phyloP scores from a whole-genome alignment of 495 filamentous ascomycete species.

The Penicillium angulare region DNA sequence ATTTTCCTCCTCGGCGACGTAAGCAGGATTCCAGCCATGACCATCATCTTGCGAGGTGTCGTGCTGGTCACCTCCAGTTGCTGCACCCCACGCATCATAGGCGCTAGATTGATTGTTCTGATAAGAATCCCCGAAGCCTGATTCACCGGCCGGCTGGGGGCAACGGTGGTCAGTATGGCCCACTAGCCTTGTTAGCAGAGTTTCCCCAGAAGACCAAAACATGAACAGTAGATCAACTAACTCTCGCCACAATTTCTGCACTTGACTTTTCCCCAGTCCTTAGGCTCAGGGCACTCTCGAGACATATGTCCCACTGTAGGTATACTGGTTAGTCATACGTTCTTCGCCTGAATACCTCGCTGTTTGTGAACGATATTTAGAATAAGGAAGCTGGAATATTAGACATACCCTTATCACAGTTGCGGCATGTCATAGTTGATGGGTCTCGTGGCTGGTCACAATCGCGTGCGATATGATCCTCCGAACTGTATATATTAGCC shows the following conservation, averaged over 20 bases:
- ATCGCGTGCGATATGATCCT: constrained; percentile 55
- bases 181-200: constrained; percentile 39
- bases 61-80: no score
- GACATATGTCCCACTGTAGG: constrained; percentile 62
- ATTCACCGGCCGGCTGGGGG: constrained; percentile 39
- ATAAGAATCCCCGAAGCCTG: background rate
- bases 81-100: no score
- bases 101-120: background rate
- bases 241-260: constrained; percentile 75
- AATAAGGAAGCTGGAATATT: no score
- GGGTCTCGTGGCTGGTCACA: constrained; percentile 54
- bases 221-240: constrained; percentile 31
- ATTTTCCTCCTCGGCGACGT: no score
- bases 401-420: constrained; percentile 60
- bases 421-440: constrained; percentile 58
- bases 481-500: constrained; percentile 34
- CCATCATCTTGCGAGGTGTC: no score
- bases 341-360: background rate
- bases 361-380: background rate
- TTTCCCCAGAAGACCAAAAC: background rate
- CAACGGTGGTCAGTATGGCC: constrained; percentile 69
- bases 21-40: no score
- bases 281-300: constrained; percentile 74
- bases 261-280: constrained; percentile 71
- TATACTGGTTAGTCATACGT: background rate